Base-by-base conservation (phyloP, 106 monocot genomes). In the Triglochin maritima region DNA sequence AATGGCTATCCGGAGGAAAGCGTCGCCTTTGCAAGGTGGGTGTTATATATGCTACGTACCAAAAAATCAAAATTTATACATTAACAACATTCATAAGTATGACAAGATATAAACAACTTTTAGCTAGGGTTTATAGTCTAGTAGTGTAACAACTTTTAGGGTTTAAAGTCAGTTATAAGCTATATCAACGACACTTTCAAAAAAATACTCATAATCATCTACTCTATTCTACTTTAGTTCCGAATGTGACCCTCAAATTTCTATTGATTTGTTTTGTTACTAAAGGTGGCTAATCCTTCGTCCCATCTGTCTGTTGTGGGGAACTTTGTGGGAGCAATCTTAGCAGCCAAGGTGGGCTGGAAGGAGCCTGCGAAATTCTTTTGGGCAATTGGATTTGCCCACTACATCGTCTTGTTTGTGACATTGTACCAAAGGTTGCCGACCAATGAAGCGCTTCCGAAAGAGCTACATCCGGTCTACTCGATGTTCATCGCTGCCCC, bases 401-500 rank as follows among this genome's bases (percentile, higher is more conserved):
- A 94, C 69, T 94, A 94, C 70, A 50, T 87, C 5, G 80, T 80
- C 29, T 80, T 90, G 71, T 94, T 94, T 17, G 94, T 94, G 14
- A 94, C 94, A 5, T 66, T 94, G 9, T 90, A 94, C 52, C 94
- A 94, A 82, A 71, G 94, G 61, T 75, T 94, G 55, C 90, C 94
- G 9, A 94, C 94, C 29, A 90, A 65, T 70, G 87, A 87, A 74
- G 78, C 85, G 6, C 59, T 94, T 45, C 94, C 94, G 0, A 94
- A 85, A 81, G 94, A 90, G 78, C 72, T 94, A 0, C 94, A 94
- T 72, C 94, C 94, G 3, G 94, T 90, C 3, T 90, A 90, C 64
- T 87, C 81, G 46, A 87, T 90, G 90, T 94, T 94, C 71, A 87
- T 94, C 63, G 94, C 90, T 45, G 90, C 94, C 41, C 94, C 94